Conservation (phyloP, 2,329 filamentous ascomycete species). For the Aspergillus chevalieri region DNA sequence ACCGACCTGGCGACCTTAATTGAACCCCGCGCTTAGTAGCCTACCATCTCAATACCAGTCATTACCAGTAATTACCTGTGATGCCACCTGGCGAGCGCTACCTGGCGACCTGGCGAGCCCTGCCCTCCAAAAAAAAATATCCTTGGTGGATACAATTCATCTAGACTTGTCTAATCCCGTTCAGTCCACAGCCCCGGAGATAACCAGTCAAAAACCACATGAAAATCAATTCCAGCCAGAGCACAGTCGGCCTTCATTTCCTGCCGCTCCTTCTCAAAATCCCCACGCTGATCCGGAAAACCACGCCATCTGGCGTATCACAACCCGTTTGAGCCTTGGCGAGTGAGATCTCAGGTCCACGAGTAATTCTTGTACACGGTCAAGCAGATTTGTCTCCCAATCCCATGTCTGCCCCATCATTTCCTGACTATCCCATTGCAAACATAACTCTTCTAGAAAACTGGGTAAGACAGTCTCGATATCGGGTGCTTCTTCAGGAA, state of each 20-base stretch:
- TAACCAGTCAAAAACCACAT: background rate
- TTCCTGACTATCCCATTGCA: background rate
- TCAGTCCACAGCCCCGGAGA: conserved; percentile 1
- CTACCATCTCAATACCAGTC: too few species aligned
- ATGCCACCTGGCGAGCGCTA: too few species aligned
- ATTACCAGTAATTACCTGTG: too few species aligned
- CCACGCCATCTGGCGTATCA: background rate
- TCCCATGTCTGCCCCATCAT: background rate
- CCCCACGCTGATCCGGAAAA: background rate
- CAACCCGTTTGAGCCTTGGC: background rate
- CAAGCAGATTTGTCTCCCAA: background rate
- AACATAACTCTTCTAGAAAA: background rate
- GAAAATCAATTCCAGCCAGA: background rate
- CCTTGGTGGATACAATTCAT: background rate
- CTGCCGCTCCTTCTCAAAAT: background rate
- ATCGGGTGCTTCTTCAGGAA: background rate
- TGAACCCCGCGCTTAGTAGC: too few species aligned
- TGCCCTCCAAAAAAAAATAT: too few species aligned
- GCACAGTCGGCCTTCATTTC: background rate
- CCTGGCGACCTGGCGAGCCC: too few species aligned
- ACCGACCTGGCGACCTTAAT: too few species aligned
- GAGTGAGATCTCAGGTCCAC: background rate
- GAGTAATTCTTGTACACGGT: background rate
- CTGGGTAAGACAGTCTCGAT: background rate
- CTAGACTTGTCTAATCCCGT: background rate